Conservation (phyloP, 2,329 filamentous ascomycete species). For the Fusarium guadeloupense region DNA sequence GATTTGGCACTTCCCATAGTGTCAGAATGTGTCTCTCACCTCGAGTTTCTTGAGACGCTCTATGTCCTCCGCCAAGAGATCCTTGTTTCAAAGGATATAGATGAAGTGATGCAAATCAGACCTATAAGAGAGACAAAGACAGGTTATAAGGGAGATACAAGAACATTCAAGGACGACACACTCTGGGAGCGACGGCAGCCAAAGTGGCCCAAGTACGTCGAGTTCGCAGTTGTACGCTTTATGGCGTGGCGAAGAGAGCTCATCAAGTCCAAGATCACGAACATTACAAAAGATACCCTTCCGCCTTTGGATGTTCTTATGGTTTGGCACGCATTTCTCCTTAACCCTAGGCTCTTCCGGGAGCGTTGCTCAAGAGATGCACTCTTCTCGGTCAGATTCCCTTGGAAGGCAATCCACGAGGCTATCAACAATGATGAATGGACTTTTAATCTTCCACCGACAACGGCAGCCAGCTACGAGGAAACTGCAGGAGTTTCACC, state of each 20-base stretch:
- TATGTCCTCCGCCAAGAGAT: constrained; percentile 57
- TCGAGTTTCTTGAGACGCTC: constrained; percentile 68
- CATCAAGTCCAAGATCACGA: background rate
- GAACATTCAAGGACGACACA: constrained; percentile 32
- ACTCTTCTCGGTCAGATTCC: constrained; percentile 31
- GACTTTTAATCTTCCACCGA: constrained; percentile 3
- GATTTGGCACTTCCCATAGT: background rate
- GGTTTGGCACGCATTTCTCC: constrained; percentile 50
- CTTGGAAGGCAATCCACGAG: constrained; percentile 29
- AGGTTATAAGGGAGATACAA: constrained; percentile 25
- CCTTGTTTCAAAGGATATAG: constrained; percentile 31
- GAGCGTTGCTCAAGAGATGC: constrained; percentile 14
- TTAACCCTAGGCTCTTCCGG: constrained; percentile 45
- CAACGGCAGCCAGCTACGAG: background rate
- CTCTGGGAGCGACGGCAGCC: constrained; percentile 30
- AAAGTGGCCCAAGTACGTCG: constrained; percentile 43
- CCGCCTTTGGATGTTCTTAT: constrained; percentile 48
- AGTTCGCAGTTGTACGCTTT: constrained; percentile 43
- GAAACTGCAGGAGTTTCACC: background rate
- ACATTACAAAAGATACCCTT: constrained; percentile 9
- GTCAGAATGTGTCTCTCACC: constrained; percentile 52
- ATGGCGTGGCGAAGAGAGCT: constrained; percentile 35
- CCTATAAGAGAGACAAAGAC: constrained; percentile 27
- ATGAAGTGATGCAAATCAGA: constrained; percentile 26
- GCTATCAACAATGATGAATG: constrained; percentile 29